A percentile compares a stretch with the other conserved stretches of the same genome.
Evolutionary conservation across 2,329 filamentous ascomycete species (phyloP).

Genomic region (Diaporthe ampelina): DNA sequence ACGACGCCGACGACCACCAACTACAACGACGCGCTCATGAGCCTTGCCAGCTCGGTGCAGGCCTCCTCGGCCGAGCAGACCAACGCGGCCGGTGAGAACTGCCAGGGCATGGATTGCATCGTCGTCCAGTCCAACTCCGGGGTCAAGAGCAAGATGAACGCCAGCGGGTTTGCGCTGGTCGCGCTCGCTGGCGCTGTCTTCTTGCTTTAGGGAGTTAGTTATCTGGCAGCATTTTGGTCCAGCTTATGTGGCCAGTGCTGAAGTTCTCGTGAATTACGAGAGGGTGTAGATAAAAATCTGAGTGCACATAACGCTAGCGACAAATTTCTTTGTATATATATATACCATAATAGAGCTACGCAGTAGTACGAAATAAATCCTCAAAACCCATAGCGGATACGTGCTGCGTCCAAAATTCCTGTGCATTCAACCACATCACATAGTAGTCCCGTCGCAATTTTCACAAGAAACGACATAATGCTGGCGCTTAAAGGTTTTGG

Average conservation of each 20-base stretch:
- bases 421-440: not conserved
- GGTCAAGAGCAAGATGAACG: constrained; percentile 21
- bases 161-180: constrained; percentile 38
- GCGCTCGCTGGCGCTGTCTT: constrained; percentile 35
- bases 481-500: not conserved
- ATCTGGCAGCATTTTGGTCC: not conserved
- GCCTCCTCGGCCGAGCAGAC: constrained; percentile 11
- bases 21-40: constrained; percentile 31
- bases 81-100: not conserved
- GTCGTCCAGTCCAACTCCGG: constrained; percentile 39
- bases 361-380: not conserved
- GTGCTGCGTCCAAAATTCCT: not conserved
- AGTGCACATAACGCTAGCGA: constrained; percentile 13
- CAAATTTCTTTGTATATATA: constrained; percentile 33
- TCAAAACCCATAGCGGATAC: not conserved
- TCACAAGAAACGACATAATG: not conserved
- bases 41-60: constrained; percentile 23
- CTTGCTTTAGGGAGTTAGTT: constrained; percentile 16
- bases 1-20: constrained; percentile 11
- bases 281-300: not conserved
- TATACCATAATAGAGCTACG: constrained; percentile 19
- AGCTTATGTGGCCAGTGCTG: not conserved
- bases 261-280: not conserved
- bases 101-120: constrained; percentile 39
- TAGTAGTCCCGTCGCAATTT: not conserved